Evolutionary conservation across 179 eudicot species (phyloP), one percentile per base, ranked within the genome.

Genomic region (Carnegiea gigantea): DNA sequence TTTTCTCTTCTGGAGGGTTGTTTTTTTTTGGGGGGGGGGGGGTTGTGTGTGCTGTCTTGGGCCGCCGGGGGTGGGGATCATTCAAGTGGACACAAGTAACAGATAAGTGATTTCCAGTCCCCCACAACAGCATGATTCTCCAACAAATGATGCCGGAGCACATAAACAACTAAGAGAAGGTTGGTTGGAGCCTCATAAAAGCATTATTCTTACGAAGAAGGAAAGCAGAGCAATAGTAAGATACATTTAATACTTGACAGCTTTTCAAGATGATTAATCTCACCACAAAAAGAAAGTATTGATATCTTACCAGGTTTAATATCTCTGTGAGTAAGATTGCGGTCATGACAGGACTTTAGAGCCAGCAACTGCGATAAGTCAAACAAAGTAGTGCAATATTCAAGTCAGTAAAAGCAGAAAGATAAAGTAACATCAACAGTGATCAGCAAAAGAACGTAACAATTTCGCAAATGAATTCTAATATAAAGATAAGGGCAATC

Each of bases 321-420:
- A 87, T 96, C 99, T 87, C 99, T 93, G 86, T 96, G 99, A 86
- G 97, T 92, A 88, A 96, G 91, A 81, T 95, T 93, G 67, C 98
- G 98, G 70, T 91, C 95, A 82, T 96, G 99, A 85, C 99, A 96
- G 76, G 97, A 89, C 85, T 96, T 96, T 68, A 96, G 90, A 28
- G 99, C 98, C 94, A 91, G 77, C 92, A 96, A 82, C 99, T 96
- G 85, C 80, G 48, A 75, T 77, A 84, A 81, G 77, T 24, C 67
- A 77, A 82, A 77, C 21, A 36, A 68, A 48, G 77, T 20, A 83
- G 46, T 30, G 23, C 64, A 76, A 80, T 23, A 46, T 15, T 26
- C 23, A 46, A 74, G 30, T 36, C 18, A 33, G 62, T 40, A 74
- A 70, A 53, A 80, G 78, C 18, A 54, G 46, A 59, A 70, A 36